These are phyloP conservation scores for Thalassiosira hispida DNA, from an alignment of 352 stramenopile species.

Conservation along the genomic window DNA sequence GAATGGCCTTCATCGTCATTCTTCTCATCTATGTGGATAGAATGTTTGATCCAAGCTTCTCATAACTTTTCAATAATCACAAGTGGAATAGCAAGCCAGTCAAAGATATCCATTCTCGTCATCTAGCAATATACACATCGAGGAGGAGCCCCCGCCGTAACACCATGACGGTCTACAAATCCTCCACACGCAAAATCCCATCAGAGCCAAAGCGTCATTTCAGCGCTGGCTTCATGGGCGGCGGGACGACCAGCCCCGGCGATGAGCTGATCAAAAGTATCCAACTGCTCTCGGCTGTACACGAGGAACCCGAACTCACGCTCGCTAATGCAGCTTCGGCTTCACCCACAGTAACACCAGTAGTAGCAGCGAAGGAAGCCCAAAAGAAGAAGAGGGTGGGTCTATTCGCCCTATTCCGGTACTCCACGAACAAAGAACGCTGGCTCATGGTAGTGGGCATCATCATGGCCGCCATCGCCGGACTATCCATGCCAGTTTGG, in stretches of 20 bases:
- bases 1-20: no score
- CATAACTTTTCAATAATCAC: no score
- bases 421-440: slow-evolving; percentile 32
- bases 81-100: no score
- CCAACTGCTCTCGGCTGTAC: neutral
- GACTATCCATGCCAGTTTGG: slow-evolving; percentile 50
- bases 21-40: no score
- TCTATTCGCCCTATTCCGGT: slow-evolving; percentile 41
- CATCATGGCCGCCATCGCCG: slow-evolving; percentile 28
- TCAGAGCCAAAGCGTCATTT: slow-evolving; percentile 1
- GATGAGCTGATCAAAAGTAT: slow-evolving; percentile 28
- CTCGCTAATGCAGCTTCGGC: no score
- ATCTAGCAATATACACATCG: no score
- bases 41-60: no score
- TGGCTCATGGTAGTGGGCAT: slow-evolving; percentile 30
- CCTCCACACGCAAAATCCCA: neutral
- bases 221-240: slow-evolving; percentile 28
- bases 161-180: neutral
- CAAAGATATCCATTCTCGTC: no score
- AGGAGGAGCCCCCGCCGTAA: no score
- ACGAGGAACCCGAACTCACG: slow-evolving; percentile 4
- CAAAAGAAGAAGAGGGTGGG: slow-evolving; percentile 14
- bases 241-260: slow-evolving; percentile 16
- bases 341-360: no score
- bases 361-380: neutral